Evolutionary conservation across 768 basidiomycete genomes (phyloP), one percentile per base, ranked within the genome.

Genomic region (Lactarius tabidus): DNA sequence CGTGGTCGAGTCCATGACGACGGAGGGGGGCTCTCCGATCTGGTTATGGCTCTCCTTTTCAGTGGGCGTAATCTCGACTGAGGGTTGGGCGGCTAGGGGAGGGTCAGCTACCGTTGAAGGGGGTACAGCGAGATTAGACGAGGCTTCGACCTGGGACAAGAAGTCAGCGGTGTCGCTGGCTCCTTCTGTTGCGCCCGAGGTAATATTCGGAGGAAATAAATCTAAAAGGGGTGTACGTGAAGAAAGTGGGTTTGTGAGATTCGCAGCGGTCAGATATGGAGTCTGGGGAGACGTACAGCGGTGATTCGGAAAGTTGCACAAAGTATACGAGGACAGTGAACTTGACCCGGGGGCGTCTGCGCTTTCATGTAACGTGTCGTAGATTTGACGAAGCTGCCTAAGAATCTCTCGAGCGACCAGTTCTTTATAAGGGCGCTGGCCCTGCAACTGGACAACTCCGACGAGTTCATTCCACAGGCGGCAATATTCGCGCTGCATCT

Each of bases 381-480:
- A 51, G 35, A 31, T 33, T 20, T 51, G 41, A 29, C n/a, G 29
- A 28, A 63, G 51, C 23, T 41, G 57, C 41, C 17, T 26, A 17
- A 63, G 38, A 15, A 53, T 52, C 1, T 3, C 15, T 28, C 15
- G 3, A 20, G 56, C 7, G 48, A 15, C 26, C 14, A 3, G 18
- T 12, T 10, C 12, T 2, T 3, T 53, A 38, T 59, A 23, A 14
- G 14, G 7, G n/a, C 12, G 29, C 48, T 12, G 10, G 33, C 8
- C 33, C 33, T 33, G 33, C 33, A 33, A 3, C 33, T 33, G 35
- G 26, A 2, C 38, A 12, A 15, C 14, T 15, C 28, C 35, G 41
- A 63, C 55, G 4, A 57, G 55, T 38, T 15, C 15, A 43, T 63
- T 63, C 62, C 55, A 63, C 8, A 63, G 20, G 55, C 18, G 23